phyloP scores from a whole-genome alignment of 169 alveolate species.

The Eimeria necatrix region DNA sequence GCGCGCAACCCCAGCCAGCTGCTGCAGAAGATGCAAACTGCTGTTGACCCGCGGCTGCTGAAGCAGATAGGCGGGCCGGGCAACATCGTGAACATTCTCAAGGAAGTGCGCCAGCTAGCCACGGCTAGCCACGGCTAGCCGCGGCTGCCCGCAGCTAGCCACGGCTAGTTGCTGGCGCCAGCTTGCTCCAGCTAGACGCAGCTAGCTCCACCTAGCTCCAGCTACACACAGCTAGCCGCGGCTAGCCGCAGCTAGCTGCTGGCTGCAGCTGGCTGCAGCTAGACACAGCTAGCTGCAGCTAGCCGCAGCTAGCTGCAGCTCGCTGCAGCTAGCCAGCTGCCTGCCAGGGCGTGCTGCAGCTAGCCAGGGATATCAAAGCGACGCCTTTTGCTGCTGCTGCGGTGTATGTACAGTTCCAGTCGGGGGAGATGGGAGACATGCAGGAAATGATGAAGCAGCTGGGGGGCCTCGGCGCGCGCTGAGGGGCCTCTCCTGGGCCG shows the following conservation, averaged over 20 bases:
- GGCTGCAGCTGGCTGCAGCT: too few species aligned
- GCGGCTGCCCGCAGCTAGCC: too few species aligned
- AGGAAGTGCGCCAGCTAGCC: constrained; percentile 85
- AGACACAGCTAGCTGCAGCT: too few species aligned
- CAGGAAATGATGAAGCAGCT: constrained; percentile 80
- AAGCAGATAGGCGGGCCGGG: constrained; percentile 98
- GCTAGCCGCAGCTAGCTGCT: neutral
- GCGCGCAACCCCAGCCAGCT: constrained; percentile 97
- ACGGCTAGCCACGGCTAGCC: too few species aligned
- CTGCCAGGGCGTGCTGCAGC: too few species aligned
- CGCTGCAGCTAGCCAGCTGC: too few species aligned
- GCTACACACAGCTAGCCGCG: too few species aligned
- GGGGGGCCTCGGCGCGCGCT: constrained; percentile 67
- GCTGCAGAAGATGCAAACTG: constrained; percentile 95
- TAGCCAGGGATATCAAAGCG: too few species aligned
- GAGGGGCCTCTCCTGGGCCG: neutral
- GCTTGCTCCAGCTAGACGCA: neutral
- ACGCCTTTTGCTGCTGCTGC: neutral
- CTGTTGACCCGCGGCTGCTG: constrained; percentile 97
- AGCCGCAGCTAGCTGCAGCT: too few species aligned
- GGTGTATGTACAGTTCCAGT: constrained; percentile 72
- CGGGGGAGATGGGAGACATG: constrained; percentile 73
- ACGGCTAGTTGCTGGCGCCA: too few species aligned
- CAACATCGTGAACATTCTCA: constrained; percentile 96
- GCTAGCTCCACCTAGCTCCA: neutral